A percentile compares a stretch with the other conserved stretches of the same genome.
These are phyloP conservation scores for Mycosphaerella arachidis DNA, from an alignment of 2,329 filamentous ascomycete genomes.

Conservation along the genomic window DNA sequence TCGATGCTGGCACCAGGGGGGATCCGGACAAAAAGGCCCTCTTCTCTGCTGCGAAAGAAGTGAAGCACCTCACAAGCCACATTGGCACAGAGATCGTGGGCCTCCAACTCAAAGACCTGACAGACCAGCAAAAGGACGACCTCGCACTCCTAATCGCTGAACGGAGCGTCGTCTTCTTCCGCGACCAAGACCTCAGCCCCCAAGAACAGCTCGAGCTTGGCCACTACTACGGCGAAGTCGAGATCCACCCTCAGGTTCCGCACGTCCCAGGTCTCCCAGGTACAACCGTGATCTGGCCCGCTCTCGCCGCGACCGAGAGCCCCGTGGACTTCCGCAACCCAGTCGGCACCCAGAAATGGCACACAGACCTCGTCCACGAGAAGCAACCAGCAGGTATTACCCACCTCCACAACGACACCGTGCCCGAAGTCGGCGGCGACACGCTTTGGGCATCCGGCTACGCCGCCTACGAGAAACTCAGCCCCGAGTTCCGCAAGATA, in stretches of 20 bases:
- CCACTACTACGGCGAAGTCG: slow-evolving; percentile 60
- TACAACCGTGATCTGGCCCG: slow-evolving; percentile 63
- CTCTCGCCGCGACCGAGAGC: slow-evolving; percentile 58
- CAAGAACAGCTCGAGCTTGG: slow-evolving; percentile 62
- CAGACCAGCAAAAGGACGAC: slow-evolving; percentile 56
- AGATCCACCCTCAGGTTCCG: slow-evolving; percentile 67
- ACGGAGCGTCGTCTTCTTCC: slow-evolving; percentile 62
- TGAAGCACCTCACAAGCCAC: slow-evolving; percentile 57
- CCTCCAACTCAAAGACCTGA: slow-evolving; percentile 59
- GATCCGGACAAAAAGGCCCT: slow-evolving; percentile 58
- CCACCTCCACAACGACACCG: slow-evolving; percentile 40
- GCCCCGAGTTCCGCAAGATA: slow-evolving; percentile 63
- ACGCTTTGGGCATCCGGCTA: slow-evolving; percentile 71
- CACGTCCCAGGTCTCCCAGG: slow-evolving; percentile 65
- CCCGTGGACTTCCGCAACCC: slow-evolving; percentile 61
- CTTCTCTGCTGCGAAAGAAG: slow-evolving; percentile 57
- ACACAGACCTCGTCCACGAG: slow-evolving; percentile 66
- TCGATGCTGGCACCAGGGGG: slow-evolving; percentile 61
- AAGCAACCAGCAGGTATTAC: slow-evolving; percentile 59
- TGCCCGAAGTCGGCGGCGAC: slow-evolving; percentile 63
- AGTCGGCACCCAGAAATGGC: slow-evolving; percentile 65
- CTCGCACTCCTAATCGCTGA: slow-evolving; percentile 60
- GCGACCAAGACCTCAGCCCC: slow-evolving; percentile 57
- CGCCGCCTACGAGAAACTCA: slow-evolving; percentile 67
- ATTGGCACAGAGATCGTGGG: slow-evolving; percentile 64